A percentile compares a stretch with the other conserved stretches of the same genome.
Conservation (phyloP, 106 monocot genomes). For the Platanthera guangdongensis region DNA sequence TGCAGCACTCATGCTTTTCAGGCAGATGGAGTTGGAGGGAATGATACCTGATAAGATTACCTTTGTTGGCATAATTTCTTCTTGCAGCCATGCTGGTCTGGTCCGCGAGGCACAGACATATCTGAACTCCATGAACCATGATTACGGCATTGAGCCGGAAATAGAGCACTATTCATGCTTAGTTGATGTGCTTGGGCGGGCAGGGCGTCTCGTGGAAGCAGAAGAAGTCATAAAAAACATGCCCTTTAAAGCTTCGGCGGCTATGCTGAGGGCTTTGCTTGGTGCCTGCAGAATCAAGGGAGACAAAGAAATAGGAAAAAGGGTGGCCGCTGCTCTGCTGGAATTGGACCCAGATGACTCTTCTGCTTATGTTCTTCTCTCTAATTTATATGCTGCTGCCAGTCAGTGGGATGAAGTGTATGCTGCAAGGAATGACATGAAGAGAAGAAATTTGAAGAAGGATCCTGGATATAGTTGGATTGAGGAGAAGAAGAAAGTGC, state of each 20-base stretch:
- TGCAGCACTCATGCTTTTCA: constrained; percentile 33
- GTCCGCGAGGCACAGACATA: constrained; percentile 49
- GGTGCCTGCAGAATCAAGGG: constrained; percentile 55
- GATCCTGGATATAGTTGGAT: constrained; percentile 73
- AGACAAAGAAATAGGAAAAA: constrained; percentile 36
- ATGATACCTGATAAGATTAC: constrained; percentile 60
- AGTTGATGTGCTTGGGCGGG: constrained; percentile 57
- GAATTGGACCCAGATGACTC: constrained; percentile 48
- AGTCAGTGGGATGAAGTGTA: constrained; percentile 40
- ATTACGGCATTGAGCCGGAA: constrained; percentile 50
- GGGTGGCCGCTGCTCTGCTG: constrained; percentile 38
- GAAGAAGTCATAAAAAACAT: constrained; percentile 51
- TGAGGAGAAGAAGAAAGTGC: constrained; percentile 18
- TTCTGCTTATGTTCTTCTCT: constrained; percentile 73
- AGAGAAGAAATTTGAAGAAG: constrained; percentile 39
- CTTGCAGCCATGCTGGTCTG: constrained; percentile 75
- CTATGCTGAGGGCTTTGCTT: constrained; percentile 54
- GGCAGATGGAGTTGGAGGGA: constrained; percentile 29
- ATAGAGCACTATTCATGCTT: constrained; percentile 72
- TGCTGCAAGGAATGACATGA: constrained; percentile 48
- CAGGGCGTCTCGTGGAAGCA: constrained; percentile 46
- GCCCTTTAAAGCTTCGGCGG: constrained; percentile 53
- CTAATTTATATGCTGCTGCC: constrained; percentile 54
- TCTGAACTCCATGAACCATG: constrained; percentile 42
- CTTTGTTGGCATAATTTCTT: constrained; percentile 56